Percentiles rank a stretch among this genome's conserved stretches.
These are phyloP conservation scores for Macrocystidia cucumis DNA, from an alignment of 1,284 basidiomycete genomes.

Conservation along the genomic window DNA sequence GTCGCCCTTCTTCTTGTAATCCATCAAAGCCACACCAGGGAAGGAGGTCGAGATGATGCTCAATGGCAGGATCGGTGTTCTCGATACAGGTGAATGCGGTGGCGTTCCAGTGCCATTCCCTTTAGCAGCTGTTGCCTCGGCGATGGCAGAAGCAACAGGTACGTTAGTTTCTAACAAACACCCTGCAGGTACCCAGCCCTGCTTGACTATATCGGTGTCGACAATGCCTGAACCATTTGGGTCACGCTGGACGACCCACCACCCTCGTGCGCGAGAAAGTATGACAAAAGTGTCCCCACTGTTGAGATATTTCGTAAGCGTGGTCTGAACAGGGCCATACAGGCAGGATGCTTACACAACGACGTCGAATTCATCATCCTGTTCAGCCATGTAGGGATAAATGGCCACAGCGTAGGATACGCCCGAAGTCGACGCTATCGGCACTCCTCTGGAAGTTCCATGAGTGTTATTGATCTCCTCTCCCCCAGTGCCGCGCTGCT, in stretches of 20 bases:
- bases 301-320: conserved; percentile 10
- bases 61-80: conserved; percentile 76
- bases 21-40: conserved; percentile 91
- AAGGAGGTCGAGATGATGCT: conserved; percentile 92
- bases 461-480: conserved; percentile 16
- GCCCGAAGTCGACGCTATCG: conserved; percentile 43
- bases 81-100: conserved; percentile 37
- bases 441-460: conserved; percentile 19
- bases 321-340: conserved; percentile 6
- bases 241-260: conserved; percentile 99
- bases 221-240: conserved; percentile 78
- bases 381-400: conserved; percentile 93
- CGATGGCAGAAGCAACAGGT: conserved; percentile 70
- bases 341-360: conserved; percentile 64
- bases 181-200: conserved; percentile 88
- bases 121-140: conserved; percentile 61
- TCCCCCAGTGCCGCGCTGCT: too few relatives aligned
- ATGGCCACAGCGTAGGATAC: conserved; percentile 87
- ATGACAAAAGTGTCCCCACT: conserved; percentile 92
- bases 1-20: conserved; percentile 85
- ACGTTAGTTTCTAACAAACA: conserved; percentile 91
- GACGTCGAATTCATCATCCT: conserved; percentile 97
- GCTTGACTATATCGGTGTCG: conserved; percentile 65
- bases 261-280: conserved; percentile 88
- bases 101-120: conserved; percentile 34